Evolutionary conservation across 441 rosid genomes (phyloP), one percentile per base, ranked within the genome.

Genomic region (Brassica hybrid): DNA sequence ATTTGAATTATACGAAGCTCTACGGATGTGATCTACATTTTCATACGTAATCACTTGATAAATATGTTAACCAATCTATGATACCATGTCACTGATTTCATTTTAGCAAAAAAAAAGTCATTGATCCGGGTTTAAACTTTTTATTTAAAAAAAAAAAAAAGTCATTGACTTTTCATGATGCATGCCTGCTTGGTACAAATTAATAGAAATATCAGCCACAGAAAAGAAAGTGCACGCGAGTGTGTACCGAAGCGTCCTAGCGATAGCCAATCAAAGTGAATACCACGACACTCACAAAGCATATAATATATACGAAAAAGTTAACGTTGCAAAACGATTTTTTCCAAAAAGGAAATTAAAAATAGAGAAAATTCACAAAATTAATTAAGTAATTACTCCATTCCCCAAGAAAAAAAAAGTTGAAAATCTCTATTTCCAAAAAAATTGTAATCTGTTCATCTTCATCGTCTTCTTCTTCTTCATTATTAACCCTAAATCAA

Each of bases 401-500:
- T 43, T 13, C 6, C 76, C 80, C 76, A 48, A 75, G 61, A 45
- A 45, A 67, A 41, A 16, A 48, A 48, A 48, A 5, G 13, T 14
- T 8, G 14, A 50, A 50, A 50, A 38, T 27, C 43, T 14, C 10
- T 52, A 1, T 52, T 16, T 1, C 56, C 56, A 32, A 65, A 77
- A 65, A 77, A 65, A 58, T 72, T 65, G 73, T 69, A 67, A 48
- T 48, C 17, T 7, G 38, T 72, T 77, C 81, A 57, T 71, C 80
- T 72, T 72, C 81, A 43, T 69, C 81, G 12, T 58, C 23, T 21
- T 21, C 76, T 59, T 58, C 76, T 59, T 78, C 77, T 32, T 72
- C 71, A 38, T 63, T 69, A 52, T 43, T 79, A 74, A 73, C 71
- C 79, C 82, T 74, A 74, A 79, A 79, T 73, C 75, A 62, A 72